A percentile compares a stretch with the other conserved stretches of the same genome.
These are phyloP conservation scores for Eimeria necatrix DNA, from an alignment of 169 alveolate species.

Conservation along the genomic window DNA sequence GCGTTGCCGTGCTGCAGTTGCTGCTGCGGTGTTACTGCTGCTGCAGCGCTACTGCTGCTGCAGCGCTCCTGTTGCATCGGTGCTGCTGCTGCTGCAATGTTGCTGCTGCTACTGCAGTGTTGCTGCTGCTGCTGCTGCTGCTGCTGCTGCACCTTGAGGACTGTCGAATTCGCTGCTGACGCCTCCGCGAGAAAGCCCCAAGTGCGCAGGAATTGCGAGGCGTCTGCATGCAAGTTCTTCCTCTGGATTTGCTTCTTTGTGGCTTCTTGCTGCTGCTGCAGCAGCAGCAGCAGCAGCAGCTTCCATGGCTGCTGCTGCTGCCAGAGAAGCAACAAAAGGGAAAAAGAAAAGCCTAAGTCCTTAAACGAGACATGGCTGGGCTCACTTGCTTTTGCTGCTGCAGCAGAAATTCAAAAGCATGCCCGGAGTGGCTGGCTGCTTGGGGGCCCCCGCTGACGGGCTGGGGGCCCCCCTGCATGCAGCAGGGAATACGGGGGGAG, in stretches of 20 bases:
- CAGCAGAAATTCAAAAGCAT: background rate
- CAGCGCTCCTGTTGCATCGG: too few species aligned
- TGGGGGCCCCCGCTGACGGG: background rate
- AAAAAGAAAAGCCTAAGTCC: background rate
- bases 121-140: too few species aligned
- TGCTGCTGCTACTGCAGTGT: too few species aligned
- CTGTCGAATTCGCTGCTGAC: background rate
- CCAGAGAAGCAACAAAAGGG: background rate
- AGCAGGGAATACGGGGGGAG: background rate
- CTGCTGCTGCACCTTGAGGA: slow-evolving; percentile 22
- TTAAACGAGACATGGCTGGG: background rate
- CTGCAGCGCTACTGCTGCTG: too few species aligned
- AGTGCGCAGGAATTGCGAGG: background rate
- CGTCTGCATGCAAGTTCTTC: slow-evolving; percentile 10
- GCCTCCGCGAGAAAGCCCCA: background rate
- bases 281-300: background rate
- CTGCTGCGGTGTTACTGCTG: too few species aligned
- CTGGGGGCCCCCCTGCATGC: slow-evolving; percentile 50
- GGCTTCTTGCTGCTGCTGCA: background rate
- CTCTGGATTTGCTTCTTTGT: background rate
- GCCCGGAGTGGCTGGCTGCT: too few species aligned
- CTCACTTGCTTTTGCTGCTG: background rate
- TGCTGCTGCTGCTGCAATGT: too few species aligned
- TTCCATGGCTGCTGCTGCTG: background rate
- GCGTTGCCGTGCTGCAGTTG: too few species aligned